These are phyloP conservation scores for Tulasnella calospora DNA, from an alignment of 768 basidiomycete genomes.

Conservation along the genomic window DNA sequence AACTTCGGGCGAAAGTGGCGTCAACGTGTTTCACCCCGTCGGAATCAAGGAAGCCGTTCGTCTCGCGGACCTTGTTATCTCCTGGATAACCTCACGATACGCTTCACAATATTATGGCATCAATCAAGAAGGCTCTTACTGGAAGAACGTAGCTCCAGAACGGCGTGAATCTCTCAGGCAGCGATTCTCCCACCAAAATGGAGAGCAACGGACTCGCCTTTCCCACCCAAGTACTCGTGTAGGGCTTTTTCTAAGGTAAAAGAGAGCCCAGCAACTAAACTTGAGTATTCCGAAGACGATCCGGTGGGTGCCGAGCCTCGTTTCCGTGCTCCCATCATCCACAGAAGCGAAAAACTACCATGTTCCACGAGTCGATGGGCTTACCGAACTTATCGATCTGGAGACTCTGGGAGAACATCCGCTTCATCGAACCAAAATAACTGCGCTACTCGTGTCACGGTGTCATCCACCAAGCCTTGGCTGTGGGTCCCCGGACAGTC, in stretches of 20 bases:
- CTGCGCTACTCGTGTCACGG: background rate
- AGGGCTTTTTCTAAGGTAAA: background rate
- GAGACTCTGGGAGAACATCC: background rate
- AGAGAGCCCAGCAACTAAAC: background rate
- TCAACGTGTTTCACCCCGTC: background rate
- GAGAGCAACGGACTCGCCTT: too few relatives aligned
- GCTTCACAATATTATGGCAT: background rate
- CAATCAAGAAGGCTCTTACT: too few relatives aligned
- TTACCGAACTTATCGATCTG: background rate
- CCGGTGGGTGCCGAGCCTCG: background rate
- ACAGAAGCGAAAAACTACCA: background rate
- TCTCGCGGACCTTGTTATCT: background rate
- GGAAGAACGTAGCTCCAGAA: too few relatives aligned
- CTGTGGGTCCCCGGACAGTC: background rate
- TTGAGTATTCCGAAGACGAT: background rate
- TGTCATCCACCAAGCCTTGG: background rate
- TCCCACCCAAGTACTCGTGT: background rate
- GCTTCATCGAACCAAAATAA: too few relatives aligned
- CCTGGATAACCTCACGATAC: background rate
- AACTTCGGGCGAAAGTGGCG: background rate
- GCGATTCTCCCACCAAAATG: too few relatives aligned
- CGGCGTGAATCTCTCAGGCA: too few relatives aligned
- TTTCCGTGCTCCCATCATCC: background rate
- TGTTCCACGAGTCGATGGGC: background rate
- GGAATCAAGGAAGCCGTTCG: background rate